Evolutionary conservation across 1,284 basidiomycete species (phyloP).

Genomic region (Naganishia sp.): DNA sequence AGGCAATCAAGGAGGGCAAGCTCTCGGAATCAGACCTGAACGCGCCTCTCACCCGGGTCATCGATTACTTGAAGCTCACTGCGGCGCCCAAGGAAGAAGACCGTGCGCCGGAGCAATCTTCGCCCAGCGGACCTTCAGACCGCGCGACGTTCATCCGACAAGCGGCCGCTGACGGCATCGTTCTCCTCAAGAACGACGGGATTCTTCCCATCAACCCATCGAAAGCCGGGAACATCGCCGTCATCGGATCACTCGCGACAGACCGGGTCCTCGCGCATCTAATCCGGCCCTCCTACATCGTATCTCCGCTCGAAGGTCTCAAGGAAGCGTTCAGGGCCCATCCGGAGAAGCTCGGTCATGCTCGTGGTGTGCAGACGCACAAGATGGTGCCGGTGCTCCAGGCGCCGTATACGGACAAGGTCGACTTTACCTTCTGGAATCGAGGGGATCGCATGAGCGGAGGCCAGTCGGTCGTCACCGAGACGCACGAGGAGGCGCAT

Average conservation of each 20-base stretch:
- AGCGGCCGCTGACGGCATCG: slow-evolving; percentile 25
- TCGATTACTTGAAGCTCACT: slow-evolving; percentile 25
- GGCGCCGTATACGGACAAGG: slow-evolving; percentile 17
- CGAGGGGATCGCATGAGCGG: slow-evolving; percentile 18
- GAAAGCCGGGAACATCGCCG: slow-evolving; percentile 12
- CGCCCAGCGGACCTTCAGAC: slow-evolving; percentile 4
- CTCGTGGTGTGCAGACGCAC: slow-evolving; percentile 28
- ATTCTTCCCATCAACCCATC: slow-evolving; percentile 19
- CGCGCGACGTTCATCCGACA: slow-evolving; percentile 16
- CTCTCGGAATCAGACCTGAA: slow-evolving; percentile 37
- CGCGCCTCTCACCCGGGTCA: slow-evolving; percentile 44
- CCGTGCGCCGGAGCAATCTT: background rate
- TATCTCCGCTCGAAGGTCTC: slow-evolving; percentile 26
- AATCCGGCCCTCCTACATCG: slow-evolving; percentile 24
- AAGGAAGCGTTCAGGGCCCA: background rate
- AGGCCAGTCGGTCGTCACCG: slow-evolving; percentile 1
- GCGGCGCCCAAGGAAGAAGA: slow-evolving; percentile 18
- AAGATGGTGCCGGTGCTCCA: slow-evolving; percentile 25
- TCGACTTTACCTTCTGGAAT: slow-evolving; percentile 31
- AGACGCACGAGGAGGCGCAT: slow-evolving; percentile 19
- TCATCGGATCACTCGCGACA: slow-evolving; percentile 28
- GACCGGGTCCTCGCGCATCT: slow-evolving; percentile 25
- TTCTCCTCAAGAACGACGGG: slow-evolving; percentile 28
- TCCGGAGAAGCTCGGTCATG: slow-evolving; percentile 16
- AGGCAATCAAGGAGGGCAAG: slow-evolving; percentile 15